Conservation (phyloP, 768 basidiomycete genomes). For the Albatrellus ellisii region DNA sequence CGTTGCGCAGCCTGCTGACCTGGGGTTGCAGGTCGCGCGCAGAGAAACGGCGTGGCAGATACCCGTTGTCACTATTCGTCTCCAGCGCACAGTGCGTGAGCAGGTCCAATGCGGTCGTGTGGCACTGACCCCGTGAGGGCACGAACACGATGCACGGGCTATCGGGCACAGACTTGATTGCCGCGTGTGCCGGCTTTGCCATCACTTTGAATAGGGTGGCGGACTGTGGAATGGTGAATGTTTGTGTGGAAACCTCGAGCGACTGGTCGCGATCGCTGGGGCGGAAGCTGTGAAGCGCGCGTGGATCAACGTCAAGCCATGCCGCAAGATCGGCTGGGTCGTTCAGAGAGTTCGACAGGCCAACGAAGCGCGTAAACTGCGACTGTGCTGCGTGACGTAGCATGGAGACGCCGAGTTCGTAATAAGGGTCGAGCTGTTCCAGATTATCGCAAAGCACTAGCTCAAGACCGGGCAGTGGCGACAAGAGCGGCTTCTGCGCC, state of each 20-base stretch:
- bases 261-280: conserved; percentile 78
- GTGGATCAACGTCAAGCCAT: conserved; percentile 67
- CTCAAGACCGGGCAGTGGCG: conserved; percentile 30
- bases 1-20: conserved; percentile 46
- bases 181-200: conserved; percentile 78
- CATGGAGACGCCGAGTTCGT: conserved; percentile 74
- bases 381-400: conserved; percentile 52
- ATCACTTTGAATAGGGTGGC: conserved; percentile 81
- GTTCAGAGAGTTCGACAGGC: conserved; percentile 63
- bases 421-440: conserved; percentile 66
- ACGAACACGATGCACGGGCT: conserved; percentile 73
- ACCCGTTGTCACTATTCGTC: conserved; percentile 54
- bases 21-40: conserved; percentile 45
- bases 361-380: conserved; percentile 58
- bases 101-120: conserved; percentile 62
- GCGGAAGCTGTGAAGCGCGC: conserved; percentile 60
- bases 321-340: conserved; percentile 70
- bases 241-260: conserved; percentile 48
- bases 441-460: conserved; percentile 77
- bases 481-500: conserved; percentile 17
- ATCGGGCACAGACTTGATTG: conserved; percentile 37
- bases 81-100: conserved; percentile 80
- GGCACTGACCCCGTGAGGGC: conserved; percentile 71
- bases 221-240: conserved; percentile 82
- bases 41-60: conserved; percentile 38